Evolutionary conservation across 495 filamentous ascomycete species (phyloP).

Genomic region (Penicillium flavigenum): DNA sequence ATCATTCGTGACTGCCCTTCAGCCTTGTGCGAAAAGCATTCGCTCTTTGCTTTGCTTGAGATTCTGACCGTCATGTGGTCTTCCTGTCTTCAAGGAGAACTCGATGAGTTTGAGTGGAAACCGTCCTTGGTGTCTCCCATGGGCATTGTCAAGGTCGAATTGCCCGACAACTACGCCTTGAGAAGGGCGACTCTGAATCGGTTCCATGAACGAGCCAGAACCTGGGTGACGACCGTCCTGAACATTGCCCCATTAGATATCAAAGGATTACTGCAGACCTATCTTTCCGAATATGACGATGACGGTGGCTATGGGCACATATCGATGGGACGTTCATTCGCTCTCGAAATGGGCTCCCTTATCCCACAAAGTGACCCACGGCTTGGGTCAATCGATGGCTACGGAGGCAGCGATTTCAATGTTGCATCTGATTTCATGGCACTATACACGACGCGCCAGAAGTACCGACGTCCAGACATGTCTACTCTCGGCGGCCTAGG

Average conservation of each 20-base stretch:
- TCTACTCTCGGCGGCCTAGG: conserved; percentile 29
- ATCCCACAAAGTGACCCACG: conserved; percentile 89
- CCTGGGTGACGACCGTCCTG: conserved; percentile 76
- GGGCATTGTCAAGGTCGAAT: conserved; percentile 75
- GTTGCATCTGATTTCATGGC: conserved; percentile 93
- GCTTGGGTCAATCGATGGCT: conserved; percentile 69
- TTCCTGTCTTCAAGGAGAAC: conserved; percentile 89
- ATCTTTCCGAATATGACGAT: conserved; percentile 89
- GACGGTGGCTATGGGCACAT: conserved; percentile 84
- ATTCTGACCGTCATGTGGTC: conserved; percentile 90
- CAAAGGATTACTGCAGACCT: conserved; percentile 91
- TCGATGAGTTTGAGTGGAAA: conserved; percentile 87
- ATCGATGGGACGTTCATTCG: conserved; percentile 92
- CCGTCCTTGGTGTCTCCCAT: conserved; percentile 72
- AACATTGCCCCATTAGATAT: conserved; percentile 90
- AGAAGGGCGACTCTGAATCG: conserved; percentile 72
- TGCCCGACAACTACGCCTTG: conserved; percentile 84
- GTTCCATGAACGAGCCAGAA: conserved; percentile 73
- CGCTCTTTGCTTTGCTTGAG: conserved; percentile 88
- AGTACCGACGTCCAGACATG: conserved; percentile 78
- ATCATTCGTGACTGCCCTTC: conserved; percentile 84
- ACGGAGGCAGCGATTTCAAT: conserved; percentile 71
- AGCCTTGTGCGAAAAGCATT: conserved; percentile 81
- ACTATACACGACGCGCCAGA: conserved; percentile 95
- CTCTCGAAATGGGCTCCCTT: conserved; percentile 82